Percentiles rank a stretch among this genome's conserved stretches.
These are phyloP conservation scores for Apocynum venetum DNA, from an alignment of 257 asterid genomes.

Conservation along the genomic window DNA sequence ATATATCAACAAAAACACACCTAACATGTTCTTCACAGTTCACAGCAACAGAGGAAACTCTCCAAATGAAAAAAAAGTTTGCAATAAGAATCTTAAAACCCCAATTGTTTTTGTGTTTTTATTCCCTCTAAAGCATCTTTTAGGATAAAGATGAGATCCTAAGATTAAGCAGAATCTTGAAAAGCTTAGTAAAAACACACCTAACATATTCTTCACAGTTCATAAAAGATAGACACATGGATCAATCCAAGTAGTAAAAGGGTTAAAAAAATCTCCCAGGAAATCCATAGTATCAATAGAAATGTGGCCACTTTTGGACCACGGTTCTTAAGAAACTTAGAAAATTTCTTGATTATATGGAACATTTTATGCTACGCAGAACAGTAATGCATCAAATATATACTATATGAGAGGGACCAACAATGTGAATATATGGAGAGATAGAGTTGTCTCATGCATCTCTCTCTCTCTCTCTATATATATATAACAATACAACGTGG, in stretches of 20 bases:
- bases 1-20: neutral
- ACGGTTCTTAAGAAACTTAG: neutral
- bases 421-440: constrained; percentile 19
- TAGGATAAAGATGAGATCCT: neutral
- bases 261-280: neutral
- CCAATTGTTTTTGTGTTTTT: neutral
- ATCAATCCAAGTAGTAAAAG: neutral
- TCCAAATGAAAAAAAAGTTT: neutral
- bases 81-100: neutral
- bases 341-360: neutral
- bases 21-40: constrained; percentile 1
- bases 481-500: constrained; percentile 17
- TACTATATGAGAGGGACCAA: constrained; percentile 12
- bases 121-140: neutral
- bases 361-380: neutral
- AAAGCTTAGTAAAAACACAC: neutral
- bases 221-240: neutral
- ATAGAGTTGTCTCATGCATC: constrained; percentile 17
- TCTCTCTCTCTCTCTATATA: neutral
- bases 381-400: neutral
- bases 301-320: constrained; percentile 4
- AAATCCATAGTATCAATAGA: neutral
- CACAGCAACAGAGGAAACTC: neutral
- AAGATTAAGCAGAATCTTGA: neutral
- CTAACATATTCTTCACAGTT: constrained; percentile 4